Evolutionary conservation across 2,329 filamentous ascomycete species (phyloP), one percentile per base, ranked within the genome.

Genomic region (Monilinia fructigena): DNA sequence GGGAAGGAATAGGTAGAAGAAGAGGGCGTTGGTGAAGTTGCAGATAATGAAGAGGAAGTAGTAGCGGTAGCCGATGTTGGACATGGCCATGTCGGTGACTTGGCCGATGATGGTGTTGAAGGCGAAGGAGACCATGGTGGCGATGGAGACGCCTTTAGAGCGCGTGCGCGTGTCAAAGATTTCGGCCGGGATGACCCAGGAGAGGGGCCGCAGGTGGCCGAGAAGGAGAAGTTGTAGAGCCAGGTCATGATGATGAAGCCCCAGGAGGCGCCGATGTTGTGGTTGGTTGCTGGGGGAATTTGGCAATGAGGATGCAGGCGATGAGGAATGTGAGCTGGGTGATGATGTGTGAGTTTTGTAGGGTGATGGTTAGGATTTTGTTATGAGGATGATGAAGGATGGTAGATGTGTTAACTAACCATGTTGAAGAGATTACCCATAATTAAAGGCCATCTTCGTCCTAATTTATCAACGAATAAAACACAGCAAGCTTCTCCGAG

Each of bases 161-260:
- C 90, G 84, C 0, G 89, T 93, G 68, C 87, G 85, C 2, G 88
- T 93, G 77, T 93, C 90, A 78, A 93, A 93, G 52, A 92, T 89
- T 75, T 92, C 89, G 60, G 89, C 16, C 71, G 70, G 69, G 16
- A 71, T 68, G n/a, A 70, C 66, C 70, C 78, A 83, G 26, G 83
- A 82, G 1, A 92, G 78, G 0, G 89, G 28, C 90, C 90, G 67
- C 88, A 90, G 2, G 88, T 89, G 45, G 83, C 83, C 4, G 83
- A 88, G 81, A 92, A 93, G 54, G 82, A 88, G 79, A 92, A 89
- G 78, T 93, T 93, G 82, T 91, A 93, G 1, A 91, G 75, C 90
- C 90, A 93, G 1, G 90, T 93, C 67, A 69, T 73, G 56, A n/a
- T 23, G 31, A 48, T 93, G 77, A 93, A 94, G 1, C 86, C 89